phyloP scores from a whole-genome alignment of 345 rosid genomes.

The Camelina laxa region DNA sequence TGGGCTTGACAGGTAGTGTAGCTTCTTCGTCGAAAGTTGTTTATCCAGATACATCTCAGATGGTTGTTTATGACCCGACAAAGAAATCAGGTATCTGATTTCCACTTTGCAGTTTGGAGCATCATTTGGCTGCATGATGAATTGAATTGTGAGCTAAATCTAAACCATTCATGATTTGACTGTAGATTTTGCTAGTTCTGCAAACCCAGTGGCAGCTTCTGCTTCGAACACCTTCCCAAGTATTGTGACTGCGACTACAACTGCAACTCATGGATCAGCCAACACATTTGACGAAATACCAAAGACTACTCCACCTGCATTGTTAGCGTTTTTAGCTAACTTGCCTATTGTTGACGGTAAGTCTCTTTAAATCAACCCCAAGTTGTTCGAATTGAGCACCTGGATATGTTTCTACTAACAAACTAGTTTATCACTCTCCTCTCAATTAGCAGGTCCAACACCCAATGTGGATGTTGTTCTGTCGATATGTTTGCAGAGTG shows the following conservation, averaged over 20 bases:
- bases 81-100: slow-evolving; percentile 67
- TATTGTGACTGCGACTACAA: slow-evolving; percentile 43
- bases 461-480: slow-evolving; percentile 82
- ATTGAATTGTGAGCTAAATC: slow-evolving; percentile 1
- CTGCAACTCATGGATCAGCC: slow-evolving; percentile 49
- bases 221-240: slow-evolving; percentile 51
- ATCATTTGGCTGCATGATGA: slow-evolving; percentile 18
- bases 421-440: slow-evolving; percentile 5
- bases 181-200: slow-evolving; percentile 50
- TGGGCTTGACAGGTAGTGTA: slow-evolving; percentile 47
- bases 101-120: slow-evolving; percentile 9
- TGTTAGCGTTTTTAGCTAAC: slow-evolving; percentile 70
- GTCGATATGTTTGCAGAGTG: slow-evolving; percentile 88
- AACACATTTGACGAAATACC: slow-evolving; percentile 61
- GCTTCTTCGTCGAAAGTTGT: slow-evolving; percentile 54
- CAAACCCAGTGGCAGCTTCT: slow-evolving; percentile 49
- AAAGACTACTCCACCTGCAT: slow-evolving; percentile 83
- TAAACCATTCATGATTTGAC: slow-evolving; percentile 30
- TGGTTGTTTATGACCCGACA: slow-evolving; percentile 73
- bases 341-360: slow-evolving; percentile 81
- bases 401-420: slow-evolving; percentile 13
- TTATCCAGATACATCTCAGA: slow-evolving; percentile 73
- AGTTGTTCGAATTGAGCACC: slow-evolving; percentile 16
- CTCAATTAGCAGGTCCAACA: slow-evolving; percentile 62
- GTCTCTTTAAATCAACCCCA: slow-evolving; percentile 29